Percentiles rank a stretch among this genome's conserved stretches.
These are phyloP conservation scores for Curvularia eragrostidis DNA, from an alignment of 2,329 filamentous ascomycete genomes.

Conservation along the genomic window DNA sequence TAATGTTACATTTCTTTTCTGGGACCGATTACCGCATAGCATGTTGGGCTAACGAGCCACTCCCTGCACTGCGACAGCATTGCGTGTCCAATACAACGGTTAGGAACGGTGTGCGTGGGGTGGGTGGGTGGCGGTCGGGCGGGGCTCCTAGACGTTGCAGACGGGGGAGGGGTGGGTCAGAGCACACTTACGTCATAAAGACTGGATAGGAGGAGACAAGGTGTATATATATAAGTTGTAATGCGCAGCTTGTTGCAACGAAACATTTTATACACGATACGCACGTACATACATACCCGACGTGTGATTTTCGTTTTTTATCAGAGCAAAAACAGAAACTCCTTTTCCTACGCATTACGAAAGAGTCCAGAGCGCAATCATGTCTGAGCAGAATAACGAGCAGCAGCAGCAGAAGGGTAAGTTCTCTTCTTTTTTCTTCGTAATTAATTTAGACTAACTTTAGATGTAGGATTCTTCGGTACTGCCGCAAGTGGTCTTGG, in stretches of 20 bases:
- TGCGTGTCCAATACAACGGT: not conserved
- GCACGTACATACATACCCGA: not conserved
- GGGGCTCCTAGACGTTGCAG: not conserved
- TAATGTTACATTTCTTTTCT: not conserved
- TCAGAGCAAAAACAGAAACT: too few species aligned
- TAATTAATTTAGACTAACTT: constrained; percentile 12
- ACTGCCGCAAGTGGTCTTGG: constrained; percentile 42
- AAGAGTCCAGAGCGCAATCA: not conserved
- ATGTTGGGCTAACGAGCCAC: not conserved
- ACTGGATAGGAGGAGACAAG: not conserved
- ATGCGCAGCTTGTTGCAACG: not conserved
- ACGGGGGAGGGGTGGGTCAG: not conserved
- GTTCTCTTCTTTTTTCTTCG: not conserved
- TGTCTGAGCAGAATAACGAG: constrained; percentile 34
- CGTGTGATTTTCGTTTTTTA: not conserved
- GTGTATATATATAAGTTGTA: not conserved
- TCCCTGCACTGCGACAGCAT: not conserved
- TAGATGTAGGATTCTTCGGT: constrained; percentile 43
- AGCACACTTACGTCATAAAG: not conserved
- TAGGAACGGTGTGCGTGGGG: not conserved
- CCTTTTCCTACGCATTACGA: too few species aligned
- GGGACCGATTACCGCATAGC: not conserved
- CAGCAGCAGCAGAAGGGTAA: not conserved
- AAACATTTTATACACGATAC: not conserved
- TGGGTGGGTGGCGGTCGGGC: not conserved